Percentiles rank a stretch among this genome's conserved stretches.
phyloP scores from a whole-genome alignment of 768 basidiomycete species.

The Termitomyces heimii region DNA sequence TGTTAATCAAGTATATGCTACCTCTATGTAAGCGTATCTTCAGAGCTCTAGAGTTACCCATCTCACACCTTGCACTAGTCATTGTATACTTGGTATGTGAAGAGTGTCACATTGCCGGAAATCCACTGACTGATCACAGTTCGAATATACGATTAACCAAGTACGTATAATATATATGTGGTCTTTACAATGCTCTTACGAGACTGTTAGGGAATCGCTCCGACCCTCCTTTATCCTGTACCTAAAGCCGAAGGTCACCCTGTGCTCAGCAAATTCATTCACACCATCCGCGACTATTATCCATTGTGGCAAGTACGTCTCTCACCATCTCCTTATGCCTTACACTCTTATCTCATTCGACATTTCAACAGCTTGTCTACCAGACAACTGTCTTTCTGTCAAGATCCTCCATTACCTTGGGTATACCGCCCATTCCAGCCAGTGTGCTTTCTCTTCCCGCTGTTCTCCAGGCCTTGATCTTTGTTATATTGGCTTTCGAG shows the following conservation, averaged over 20 bases:
- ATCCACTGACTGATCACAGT: conserved; percentile 32
- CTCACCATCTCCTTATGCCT: neutral
- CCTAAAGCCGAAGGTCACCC: conserved; percentile 56
- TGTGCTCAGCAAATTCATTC: conserved; percentile 71
- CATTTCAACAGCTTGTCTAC: conserved; percentile 48
- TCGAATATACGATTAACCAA: conserved; percentile 92
- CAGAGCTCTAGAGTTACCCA: neutral
- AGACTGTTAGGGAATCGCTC: conserved; percentile 69
- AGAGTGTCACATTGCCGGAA: neutral
- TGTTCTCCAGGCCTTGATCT: conserved; percentile 53
- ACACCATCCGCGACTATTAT: conserved; percentile 87
- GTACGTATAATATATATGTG: conserved; percentile 23
- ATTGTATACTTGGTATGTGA: conserved; percentile 40
- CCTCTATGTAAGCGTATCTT: conserved; percentile 65
- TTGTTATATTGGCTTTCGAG: conserved; percentile 49
- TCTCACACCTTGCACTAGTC: conserved; percentile 18
- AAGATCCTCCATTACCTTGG: conserved; percentile 73
- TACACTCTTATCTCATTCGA: neutral
- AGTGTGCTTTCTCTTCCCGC: conserved; percentile 61
- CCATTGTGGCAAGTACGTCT: conserved; percentile 82
- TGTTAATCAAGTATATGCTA: conserved; percentile 84
- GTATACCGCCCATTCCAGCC: conserved; percentile 64
- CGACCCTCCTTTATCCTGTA: conserved; percentile 84
- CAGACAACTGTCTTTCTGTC: conserved; percentile 68
- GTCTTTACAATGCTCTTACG: neutral